Percentiles rank a stretch among this genome's conserved stretches.
Conservation (phyloP, 2,329 filamentous ascomycete species). For the Stagonosporopsis vannaccii region DNA sequence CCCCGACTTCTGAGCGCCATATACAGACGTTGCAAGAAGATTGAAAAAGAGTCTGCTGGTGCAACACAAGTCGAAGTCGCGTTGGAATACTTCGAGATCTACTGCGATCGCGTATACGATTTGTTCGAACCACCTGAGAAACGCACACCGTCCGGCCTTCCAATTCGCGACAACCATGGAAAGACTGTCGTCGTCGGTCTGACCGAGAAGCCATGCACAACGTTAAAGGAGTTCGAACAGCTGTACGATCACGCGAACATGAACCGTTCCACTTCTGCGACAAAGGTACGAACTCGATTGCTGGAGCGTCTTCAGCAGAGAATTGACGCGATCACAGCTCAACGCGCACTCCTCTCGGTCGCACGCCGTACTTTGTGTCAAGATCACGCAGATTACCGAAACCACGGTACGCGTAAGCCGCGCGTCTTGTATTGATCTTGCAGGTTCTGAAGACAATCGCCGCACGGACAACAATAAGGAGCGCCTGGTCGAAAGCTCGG, state of each 20-base stretch:
- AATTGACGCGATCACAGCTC: constrained; percentile 56
- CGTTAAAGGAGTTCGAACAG: constrained; percentile 87
- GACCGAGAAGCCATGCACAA: constrained; percentile 81
- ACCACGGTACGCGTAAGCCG: constrained; percentile 76
- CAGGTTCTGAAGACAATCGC: constrained; percentile 94
- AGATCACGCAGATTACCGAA: constrained; percentile 77
- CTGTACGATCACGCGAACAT: constrained; percentile 92
- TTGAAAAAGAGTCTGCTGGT: constrained; percentile 77
- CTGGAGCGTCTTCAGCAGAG: background rate
- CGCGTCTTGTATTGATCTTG: constrained; percentile 91
- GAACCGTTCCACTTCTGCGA: constrained; percentile 87
- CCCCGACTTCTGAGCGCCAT: constrained; percentile 84
- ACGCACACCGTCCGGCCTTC: constrained; percentile 79
- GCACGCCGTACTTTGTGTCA: constrained; percentile 90
- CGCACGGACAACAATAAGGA: constrained; percentile 94
- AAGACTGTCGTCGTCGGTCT: constrained; percentile 88
- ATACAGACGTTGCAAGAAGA: constrained; percentile 84
- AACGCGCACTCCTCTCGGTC: constrained; percentile 91
- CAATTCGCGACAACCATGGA: constrained; percentile 83
- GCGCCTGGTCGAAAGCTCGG: constrained; percentile 90
- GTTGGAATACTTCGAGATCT: constrained; percentile 95
- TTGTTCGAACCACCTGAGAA: constrained; percentile 88
- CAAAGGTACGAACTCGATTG: constrained; percentile 63
- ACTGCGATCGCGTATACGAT: constrained; percentile 95
- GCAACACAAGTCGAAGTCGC: constrained; percentile 75